Conservation (phyloP, 257 asterid species). For the Solanum lycopersicoides region DNA sequence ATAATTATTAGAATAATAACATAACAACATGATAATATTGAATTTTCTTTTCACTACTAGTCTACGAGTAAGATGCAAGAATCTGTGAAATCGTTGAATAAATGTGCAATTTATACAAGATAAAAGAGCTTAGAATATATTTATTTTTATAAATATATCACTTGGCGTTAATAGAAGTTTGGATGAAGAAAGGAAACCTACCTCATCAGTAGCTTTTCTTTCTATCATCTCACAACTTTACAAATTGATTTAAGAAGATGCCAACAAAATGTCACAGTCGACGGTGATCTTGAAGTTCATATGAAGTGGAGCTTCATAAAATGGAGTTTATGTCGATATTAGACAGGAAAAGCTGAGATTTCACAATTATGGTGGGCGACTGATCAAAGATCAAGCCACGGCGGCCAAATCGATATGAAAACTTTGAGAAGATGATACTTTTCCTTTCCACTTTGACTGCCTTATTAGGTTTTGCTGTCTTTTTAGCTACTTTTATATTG, state of each 20-base stretch:
- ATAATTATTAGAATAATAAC: background rate
- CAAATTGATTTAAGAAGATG: background rate
- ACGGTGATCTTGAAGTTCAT: background rate
- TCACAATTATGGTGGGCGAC: too few species aligned
- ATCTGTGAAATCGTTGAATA: background rate
- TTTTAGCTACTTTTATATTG: background rate
- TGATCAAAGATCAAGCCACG: background rate
- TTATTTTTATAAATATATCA: too few species aligned
- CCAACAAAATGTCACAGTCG: background rate
- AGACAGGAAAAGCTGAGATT: background rate
- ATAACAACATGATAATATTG: background rate
- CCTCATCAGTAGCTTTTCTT: background rate
- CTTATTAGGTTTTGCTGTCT: background rate
- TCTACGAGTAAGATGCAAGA: background rate
- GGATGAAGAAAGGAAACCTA: background rate
- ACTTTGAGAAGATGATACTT: background rate
- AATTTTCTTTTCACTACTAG: background rate
- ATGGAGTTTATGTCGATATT: background rate
- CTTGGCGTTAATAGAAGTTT: background rate
- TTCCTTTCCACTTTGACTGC: background rate
- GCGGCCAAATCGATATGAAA: background rate
- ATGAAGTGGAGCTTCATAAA: background rate
- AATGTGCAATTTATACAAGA: background rate
- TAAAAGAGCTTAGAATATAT: background rate
- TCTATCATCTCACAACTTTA: background rate